Base-by-base conservation (phyloP, 345 rosid species). In the Lumnitzera racemosa region DNA sequence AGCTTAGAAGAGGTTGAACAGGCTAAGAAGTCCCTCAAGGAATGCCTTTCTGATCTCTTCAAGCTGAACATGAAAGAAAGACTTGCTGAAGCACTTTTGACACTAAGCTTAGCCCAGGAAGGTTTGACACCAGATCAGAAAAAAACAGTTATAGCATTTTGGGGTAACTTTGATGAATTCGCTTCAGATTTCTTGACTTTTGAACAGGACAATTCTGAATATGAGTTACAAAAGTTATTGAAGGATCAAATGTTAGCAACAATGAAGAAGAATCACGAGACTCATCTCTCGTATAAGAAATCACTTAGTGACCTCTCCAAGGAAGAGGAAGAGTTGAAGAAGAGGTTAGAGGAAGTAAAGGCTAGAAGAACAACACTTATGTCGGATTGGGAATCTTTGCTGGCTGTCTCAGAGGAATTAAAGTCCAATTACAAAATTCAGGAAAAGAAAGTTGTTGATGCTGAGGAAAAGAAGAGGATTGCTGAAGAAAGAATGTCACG, bases 401-500 rank as follows among this genome's bases (percentile, higher is more conserved):
- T 64, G 68, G 54, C n/a, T 1, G 61, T 48, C 20, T 64, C 68
- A 2, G 61, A 56, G 49, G 56, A 64, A 13, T 54, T 55, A 0
- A 64, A 56, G 23, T 64, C 61, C 15, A 57, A 51, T 16, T 27
- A 56, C 55, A 48, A 13, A 24, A 27, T 11, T 25, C 68, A 56
- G 20, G 20, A 20, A 20, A 20, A 20, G 20, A 20, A 20, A 47
- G 47, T 41, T 0, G 49, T 12, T 11, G 68, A 17, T 46, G 68
- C 61, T 0, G 61, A 64, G 61, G 68, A 56, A 13, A 64, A 56
- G 56, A 64, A 64, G 55, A 64, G 61, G 59, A 49, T 64, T 11
- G 68, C 68, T 3, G 68, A 64, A 61, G 68, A 64, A 49, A 64
- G 61, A 29, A 64, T 64, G 68, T 64, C 68, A 16, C 46, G 61